Conservation (phyloP, 1,284 basidiomycete genomes). For the Pseudozyma sp. region DNA sequence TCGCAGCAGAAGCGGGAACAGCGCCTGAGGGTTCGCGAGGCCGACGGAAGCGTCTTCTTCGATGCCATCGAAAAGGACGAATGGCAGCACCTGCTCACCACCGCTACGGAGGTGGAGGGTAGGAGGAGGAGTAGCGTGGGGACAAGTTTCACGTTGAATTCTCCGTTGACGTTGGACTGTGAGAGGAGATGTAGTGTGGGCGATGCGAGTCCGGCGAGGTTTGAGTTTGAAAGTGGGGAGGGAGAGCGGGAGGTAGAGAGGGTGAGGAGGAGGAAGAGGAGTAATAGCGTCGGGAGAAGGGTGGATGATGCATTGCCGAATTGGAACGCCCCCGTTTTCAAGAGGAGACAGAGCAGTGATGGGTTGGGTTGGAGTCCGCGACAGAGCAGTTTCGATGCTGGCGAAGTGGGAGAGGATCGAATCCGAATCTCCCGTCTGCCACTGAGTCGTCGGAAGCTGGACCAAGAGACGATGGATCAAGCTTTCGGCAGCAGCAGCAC, state of each 20-base stretch:
- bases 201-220: slow-evolving; percentile 6
- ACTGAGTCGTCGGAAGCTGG: slow-evolving; percentile 10
- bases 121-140: slow-evolving; percentile 25
- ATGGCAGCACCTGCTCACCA: slow-evolving; percentile 30
- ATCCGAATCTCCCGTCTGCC: slow-evolving; percentile 29
- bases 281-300: slow-evolving; percentile 5
- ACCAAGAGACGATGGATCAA: slow-evolving; percentile 16
- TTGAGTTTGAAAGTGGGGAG: slow-evolving; percentile 3
- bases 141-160: slow-evolving; percentile 21
- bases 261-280: slow-evolving; percentile 24
- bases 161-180: background rate
- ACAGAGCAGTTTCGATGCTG: background rate
- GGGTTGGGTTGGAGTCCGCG: background rate
- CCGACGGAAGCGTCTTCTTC: slow-evolving; percentile 46
- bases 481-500: slow-evolving; percentile 10
- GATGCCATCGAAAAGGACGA: slow-evolving; percentile 46
- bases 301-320: slow-evolving; percentile 12
- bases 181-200: slow-evolving; percentile 11
- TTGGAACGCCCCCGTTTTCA: slow-evolving; percentile 2
- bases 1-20: slow-evolving; percentile 37
- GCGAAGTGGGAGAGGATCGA: background rate
- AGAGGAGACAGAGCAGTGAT: slow-evolving; percentile 27
- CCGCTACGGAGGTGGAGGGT: background rate
- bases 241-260: slow-evolving; percentile 7
- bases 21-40: slow-evolving; percentile 37